Evolutionary conservation across 2,329 filamentous ascomycete genomes (phyloP).

Genomic region (Septoria linicola): DNA sequence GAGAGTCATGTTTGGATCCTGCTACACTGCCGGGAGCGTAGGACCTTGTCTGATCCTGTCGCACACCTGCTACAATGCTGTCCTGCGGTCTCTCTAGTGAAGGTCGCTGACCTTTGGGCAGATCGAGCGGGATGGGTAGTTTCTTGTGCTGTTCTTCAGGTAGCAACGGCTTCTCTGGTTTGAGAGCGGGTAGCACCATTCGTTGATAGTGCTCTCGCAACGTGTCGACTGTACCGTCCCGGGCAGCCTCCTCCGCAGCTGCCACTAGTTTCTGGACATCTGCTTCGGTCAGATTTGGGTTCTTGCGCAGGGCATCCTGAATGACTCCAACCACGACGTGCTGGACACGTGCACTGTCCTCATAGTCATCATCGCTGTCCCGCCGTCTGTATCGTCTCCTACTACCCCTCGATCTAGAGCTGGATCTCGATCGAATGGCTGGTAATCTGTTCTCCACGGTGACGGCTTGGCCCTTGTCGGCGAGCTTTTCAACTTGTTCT

Average conservation of each 20-base stretch:
- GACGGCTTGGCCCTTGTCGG: conserved; percentile 24
- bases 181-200: conserved; percentile 8
- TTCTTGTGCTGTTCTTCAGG: conserved; percentile 4
- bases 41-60: neutral
- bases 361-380: conserved; percentile 12
- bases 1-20: neutral
- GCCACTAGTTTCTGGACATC: conserved; percentile 44
- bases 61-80: neutral
- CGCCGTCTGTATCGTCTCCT: conserved; percentile 11
- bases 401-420: conserved; percentile 22
- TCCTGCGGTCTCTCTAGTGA: conserved; percentile 3
- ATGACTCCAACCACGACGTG: conserved; percentile 47
- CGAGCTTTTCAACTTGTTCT: conserved; percentile 32
- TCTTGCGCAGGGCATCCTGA: conserved; percentile 45
- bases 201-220: conserved; percentile 34
- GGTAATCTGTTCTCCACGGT: conserved; percentile 28
- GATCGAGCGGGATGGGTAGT: conserved; percentile 9
- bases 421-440: conserved; percentile 5
- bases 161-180: neutral
- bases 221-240: conserved; percentile 43
- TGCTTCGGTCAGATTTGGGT: conserved; percentile 40
- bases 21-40: conserved; percentile 3
- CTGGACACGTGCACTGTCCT: conserved; percentile 33
- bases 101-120: conserved; percentile 1
- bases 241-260: conserved; percentile 43